A percentile compares a stretch with the other conserved stretches of the same genome.
Conservation (phyloP, 139 green algal species). For the Pleodorina starrii region DNA sequence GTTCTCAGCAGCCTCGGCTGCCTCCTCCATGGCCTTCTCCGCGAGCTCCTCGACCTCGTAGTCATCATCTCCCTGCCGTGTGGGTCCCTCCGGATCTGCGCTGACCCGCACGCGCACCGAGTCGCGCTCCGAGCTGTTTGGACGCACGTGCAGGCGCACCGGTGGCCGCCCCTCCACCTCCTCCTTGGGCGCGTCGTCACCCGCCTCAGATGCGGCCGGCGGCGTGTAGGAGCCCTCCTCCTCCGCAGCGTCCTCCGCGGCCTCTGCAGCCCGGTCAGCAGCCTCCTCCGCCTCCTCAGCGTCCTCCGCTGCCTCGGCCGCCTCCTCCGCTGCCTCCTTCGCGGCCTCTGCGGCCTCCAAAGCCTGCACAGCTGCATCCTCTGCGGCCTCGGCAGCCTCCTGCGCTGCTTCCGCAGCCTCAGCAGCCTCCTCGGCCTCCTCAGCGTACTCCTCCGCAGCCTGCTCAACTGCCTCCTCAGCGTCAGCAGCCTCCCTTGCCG, state of each 20-base stretch:
- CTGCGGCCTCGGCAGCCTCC: not conserved
- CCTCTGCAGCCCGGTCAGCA: not conserved
- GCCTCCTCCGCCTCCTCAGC: not conserved
- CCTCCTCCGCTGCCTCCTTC: not conserved
- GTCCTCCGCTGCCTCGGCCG: not conserved
- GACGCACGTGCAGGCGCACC: not conserved
- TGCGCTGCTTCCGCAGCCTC: not conserved
- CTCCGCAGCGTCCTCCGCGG: not conserved
- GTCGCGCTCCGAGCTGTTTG: not conserved
- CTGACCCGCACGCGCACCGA: slow-evolving; percentile 10
- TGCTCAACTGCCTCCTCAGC: not conserved
- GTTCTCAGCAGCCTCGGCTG: not conserved
- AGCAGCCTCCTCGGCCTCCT: not conserved
- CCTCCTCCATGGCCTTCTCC: not conserved
- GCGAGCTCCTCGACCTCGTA: not conserved
- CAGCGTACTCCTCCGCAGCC: not conserved
- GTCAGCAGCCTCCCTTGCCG: not conserved
- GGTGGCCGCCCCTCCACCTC: not conserved
- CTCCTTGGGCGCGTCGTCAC: not conserved
- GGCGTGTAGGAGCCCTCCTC: not conserved
- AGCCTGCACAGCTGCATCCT: not conserved
- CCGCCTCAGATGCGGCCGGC: not conserved
- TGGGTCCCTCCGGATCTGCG: not conserved
- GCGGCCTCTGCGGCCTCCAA: not conserved
- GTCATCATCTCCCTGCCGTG: not conserved